These are phyloP conservation scores for Astrephomene gubernaculifera DNA, from an alignment of 139 green algal species.

Conservation along the genomic window DNA sequence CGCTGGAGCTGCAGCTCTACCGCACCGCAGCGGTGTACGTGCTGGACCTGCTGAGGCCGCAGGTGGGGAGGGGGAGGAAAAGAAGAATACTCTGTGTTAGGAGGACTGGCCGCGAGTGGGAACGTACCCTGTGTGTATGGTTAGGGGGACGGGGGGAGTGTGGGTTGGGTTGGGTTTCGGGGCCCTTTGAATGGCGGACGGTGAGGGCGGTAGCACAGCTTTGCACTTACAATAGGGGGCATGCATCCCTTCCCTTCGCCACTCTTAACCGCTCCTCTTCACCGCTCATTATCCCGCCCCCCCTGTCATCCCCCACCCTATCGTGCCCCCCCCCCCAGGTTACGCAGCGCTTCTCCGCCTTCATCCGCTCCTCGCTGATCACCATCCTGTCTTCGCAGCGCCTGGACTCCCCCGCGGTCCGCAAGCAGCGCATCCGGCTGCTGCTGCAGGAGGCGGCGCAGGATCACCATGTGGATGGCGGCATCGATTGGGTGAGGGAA, in stretches of 20 bases:
- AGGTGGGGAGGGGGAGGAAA: slow-evolving; percentile 1
- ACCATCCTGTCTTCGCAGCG: slow-evolving; percentile 4
- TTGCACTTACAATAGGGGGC: too few relatives aligned
- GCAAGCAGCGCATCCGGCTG: slow-evolving; percentile 40
- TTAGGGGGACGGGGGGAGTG: too few relatives aligned
- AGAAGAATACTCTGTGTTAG: not conserved
- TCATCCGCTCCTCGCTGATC: slow-evolving; percentile 35
- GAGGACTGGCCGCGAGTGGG: not conserved
- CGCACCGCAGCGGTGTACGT: slow-evolving; percentile 71
- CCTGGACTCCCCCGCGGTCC: not conserved
- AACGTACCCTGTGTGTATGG: too few relatives aligned
- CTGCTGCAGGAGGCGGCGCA: slow-evolving; percentile 19
- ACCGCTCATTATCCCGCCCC: not conserved
- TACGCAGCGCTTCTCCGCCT: slow-evolving; percentile 29
- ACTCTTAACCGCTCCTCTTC: too few relatives aligned
- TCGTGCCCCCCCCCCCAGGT: slow-evolving; percentile 28
- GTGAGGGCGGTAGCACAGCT: too few relatives aligned
- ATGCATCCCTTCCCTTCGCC: not conserved
- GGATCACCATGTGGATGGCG: slow-evolving; percentile 26
- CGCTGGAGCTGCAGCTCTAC: slow-evolving; percentile 79
- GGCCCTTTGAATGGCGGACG: too few relatives aligned
- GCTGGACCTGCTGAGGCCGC: slow-evolving; percentile 59
- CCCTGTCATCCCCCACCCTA: not conserved
- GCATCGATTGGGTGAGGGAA: slow-evolving; percentile 33
- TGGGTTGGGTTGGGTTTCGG: too few relatives aligned